phyloP scores from a whole-genome alignment of 1,139 yeast genomes.

The Lodderomyces pseudojiufengensis region DNA sequence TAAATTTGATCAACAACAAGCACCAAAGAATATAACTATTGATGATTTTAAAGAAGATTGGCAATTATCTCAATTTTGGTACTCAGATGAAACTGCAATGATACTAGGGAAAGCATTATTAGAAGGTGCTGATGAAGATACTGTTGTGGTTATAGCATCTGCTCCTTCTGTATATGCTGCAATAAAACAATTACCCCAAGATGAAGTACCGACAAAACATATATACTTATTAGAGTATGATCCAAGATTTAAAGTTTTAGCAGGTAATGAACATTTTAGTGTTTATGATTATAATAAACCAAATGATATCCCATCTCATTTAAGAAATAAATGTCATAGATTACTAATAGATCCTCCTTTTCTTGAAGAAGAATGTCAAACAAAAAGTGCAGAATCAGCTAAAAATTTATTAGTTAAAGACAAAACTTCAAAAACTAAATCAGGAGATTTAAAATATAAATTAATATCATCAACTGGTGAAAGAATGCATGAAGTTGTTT shows the following conservation, averaged over 20 bases:
- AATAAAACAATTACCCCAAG: conserved; percentile 49
- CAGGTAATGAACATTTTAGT: conserved; percentile 62
- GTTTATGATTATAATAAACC: conserved; percentile 78
- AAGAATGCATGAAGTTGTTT: conserved; percentile 65
- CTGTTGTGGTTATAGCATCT: conserved; percentile 72
- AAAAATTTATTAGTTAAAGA: conserved; percentile 49
- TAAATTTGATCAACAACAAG: conserved; percentile 31
- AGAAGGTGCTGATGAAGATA: conserved; percentile 68
- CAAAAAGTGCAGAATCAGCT: conserved; percentile 70
- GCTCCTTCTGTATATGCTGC: conserved; percentile 95
- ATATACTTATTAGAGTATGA: conserved; percentile 78
- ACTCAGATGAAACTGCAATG: conserved; percentile 67
- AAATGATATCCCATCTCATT: conserved; percentile 51
- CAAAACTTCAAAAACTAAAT: conserved; percentile 25
- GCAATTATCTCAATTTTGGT: conserved; percentile 94
- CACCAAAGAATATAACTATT: conserved; percentile 33
- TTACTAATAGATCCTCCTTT: conserved; percentile 89
- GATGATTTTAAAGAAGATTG: conserved; percentile 82
- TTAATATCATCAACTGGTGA: conserved; percentile 83
- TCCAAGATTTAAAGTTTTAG: conserved; percentile 66
- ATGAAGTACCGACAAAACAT: conserved; percentile 58
- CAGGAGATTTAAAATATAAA: conserved; percentile 45
- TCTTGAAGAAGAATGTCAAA: conserved; percentile 75
- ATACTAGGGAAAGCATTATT: conserved; percentile 63
- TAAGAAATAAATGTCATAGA: conserved; percentile 65